Percentiles rank a stretch among this genome's conserved stretches.
Conservation (phyloP, 148 eudicot genomes). For the Rhododendron ferrugineum region DNA sequence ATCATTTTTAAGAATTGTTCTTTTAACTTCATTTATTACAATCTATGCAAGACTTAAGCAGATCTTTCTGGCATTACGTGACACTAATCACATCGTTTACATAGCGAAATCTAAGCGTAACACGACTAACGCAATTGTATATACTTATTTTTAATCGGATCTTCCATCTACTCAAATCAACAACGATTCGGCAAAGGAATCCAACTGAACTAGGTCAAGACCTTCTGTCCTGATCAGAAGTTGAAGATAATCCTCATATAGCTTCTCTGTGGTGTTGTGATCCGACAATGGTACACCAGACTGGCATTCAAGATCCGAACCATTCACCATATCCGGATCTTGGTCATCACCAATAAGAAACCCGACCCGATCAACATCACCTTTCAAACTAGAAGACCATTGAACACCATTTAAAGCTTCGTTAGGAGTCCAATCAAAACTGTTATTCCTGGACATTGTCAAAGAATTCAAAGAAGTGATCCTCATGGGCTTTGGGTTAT, state of each 20-base stretch:
- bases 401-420: constrained; percentile 20
- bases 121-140: background rate
- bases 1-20: background rate
- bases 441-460: constrained; percentile 30
- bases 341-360: constrained; percentile 2
- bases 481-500: constrained; percentile 41
- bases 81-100: background rate
- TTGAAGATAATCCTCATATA: constrained; percentile 52
- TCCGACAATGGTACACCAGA: background rate
- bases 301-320: constrained; percentile 12
- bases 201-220: constrained; percentile 9
- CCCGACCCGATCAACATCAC: constrained; percentile 13
- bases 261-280: constrained; percentile 26
- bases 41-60: background rate
- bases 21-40: background rate
- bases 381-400: background rate
- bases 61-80: background rate
- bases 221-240: constrained; percentile 31
- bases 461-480: constrained; percentile 18
- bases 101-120: background rate
- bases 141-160: background rate
- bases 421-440: constrained; percentile 21
- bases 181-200: constrained; percentile 15
- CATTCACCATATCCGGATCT: background rate
- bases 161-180: background rate